Evolutionary conservation across 768 basidiomycete species (phyloP), one percentile per base, ranked within the genome.

Genomic region (Boletellus emodensis): DNA sequence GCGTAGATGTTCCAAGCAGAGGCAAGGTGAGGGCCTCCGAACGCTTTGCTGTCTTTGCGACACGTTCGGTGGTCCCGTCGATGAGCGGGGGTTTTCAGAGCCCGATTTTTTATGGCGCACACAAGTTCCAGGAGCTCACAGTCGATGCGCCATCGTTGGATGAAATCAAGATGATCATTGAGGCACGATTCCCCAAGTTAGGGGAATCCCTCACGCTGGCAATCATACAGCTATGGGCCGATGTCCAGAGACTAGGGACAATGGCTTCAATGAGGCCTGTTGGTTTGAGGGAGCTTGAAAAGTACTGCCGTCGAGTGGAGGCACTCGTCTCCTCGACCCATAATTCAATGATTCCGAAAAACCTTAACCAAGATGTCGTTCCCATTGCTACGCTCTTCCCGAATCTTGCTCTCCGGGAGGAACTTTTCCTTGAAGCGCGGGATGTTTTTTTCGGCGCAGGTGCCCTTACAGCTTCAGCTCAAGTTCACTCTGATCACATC

Each of bases 401-500:
- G 4, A 90, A 92, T 61, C 82, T 86, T 4, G 69, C 78, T 0
- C 63, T 94, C 2, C 83, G 93, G 37, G 94, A 98, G 66, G 91
- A 94, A 46, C 82, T 97, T 28, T 94, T 85, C 60, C 73, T 91
- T 37, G 90, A 94, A 62, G 90, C 90, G 0, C 78, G 87, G 17
- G 96, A 98, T 64, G 81, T 95, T 20, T 97, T 99, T 71, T 91
- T 96, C 56, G 90, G 91, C 34, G 77, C 83, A 22, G 80, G 82
- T 14, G 67, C 73, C 5, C 73, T 77, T 43, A 84, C 82, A 2
- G 55, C 75, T 1, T 65, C 79, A 9, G 77, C 81, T 40, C 79
- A 71, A 43, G 67, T 72, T 5, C 79, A 83, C 55, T 54, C 71
- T 14, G 73, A 77, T 7, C 67, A 70, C 3, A 72, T 92, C 45